Base-by-base conservation (phyloP, 2,329 filamentous ascomycete species). In the Zalaria obscura region DNA sequence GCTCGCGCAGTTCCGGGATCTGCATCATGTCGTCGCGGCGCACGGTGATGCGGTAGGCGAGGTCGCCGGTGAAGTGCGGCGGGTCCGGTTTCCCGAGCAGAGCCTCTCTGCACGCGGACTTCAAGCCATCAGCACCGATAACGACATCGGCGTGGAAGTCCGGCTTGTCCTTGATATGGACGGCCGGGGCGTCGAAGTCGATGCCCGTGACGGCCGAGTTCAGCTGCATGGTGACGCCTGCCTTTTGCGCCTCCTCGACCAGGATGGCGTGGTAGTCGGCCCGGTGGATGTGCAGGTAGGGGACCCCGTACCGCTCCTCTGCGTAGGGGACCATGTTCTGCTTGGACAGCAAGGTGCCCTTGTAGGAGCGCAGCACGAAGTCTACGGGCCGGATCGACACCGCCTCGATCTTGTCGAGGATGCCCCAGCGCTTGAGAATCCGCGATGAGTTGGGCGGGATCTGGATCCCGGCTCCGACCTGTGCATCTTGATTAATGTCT, bases 1-100 rank as follows among this genome's bases (percentile, higher is more conserved):
- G 73, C 0, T 66, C 60, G 11, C 61, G 59, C 3, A 82, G 55
- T 1, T 67, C 60, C 25, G 62, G 58, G 35, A 78, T 72, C 0
- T 59, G 48, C n/a, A 48, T 45, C 1, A 80, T 64, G 27, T 76
- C 62, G 5, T 73, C 65, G 0, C 70, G 51, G 0, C 60, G 55
- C 3, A 82, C 60, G 0, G 78, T 69, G 29, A 81, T 71, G 2
- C 78, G 65, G 50, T 80, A 83, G 1, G 77, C 78, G 9, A 82
- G 55, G 52, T 83, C 78, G 0, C 77, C 78, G 0, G 76, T 81
- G 0, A 73, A 69, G 5, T 69, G 54, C 0, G 77, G 73, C 4
- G 62, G 57, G 31, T 72, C 69, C 27, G 47, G 47, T 34, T 47
- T 48, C 4, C 53, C 55, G 0, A 73, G 54, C 10, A 73, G 68